Conservation (phyloP, 495 filamentous ascomycete species). For the Hypoxylon fragiforme region DNA sequence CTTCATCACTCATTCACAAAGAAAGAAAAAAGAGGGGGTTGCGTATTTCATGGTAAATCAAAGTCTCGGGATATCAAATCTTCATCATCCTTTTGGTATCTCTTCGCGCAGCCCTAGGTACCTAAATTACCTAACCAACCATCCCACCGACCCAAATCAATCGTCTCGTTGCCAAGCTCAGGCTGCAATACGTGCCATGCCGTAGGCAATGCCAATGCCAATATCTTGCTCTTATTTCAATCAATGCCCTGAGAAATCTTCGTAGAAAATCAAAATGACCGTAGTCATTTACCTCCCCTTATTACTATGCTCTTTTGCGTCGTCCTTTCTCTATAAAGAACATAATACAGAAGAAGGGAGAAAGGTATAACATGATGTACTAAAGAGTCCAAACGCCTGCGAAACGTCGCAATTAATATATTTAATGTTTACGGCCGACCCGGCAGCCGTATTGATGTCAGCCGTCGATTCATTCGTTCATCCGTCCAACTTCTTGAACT, state of each 20-base stretch:
- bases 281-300: too few species aligned
- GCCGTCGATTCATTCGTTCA: conserved; percentile 23
- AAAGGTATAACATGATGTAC: conserved; percentile 3
- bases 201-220: too few species aligned
- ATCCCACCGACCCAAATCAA: too few species aligned
- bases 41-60: background rate
- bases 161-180: background rate
- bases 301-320: conserved; percentile 6
- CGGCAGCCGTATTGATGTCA: conserved; percentile 27
- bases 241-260: background rate
- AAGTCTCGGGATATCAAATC: background rate
- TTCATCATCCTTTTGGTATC: background rate
- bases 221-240: background rate
- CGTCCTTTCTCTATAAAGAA: conserved; percentile 3
- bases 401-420: conserved; percentile 26
- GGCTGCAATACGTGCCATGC: background rate
- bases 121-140: background rate
- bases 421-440: conserved; percentile 24
- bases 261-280: background rate
- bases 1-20: background rate
- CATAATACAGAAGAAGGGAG: conserved; percentile 5
- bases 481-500: conserved; percentile 25
- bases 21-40: background rate
- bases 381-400: conserved; percentile 21
- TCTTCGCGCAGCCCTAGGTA: background rate